Percentiles rank a stretch among this genome's conserved stretches.
These are phyloP conservation scores for Rhizopogon parksii DNA, from an alignment of 1,284 basidiomycete species.

Conservation along the genomic window DNA sequence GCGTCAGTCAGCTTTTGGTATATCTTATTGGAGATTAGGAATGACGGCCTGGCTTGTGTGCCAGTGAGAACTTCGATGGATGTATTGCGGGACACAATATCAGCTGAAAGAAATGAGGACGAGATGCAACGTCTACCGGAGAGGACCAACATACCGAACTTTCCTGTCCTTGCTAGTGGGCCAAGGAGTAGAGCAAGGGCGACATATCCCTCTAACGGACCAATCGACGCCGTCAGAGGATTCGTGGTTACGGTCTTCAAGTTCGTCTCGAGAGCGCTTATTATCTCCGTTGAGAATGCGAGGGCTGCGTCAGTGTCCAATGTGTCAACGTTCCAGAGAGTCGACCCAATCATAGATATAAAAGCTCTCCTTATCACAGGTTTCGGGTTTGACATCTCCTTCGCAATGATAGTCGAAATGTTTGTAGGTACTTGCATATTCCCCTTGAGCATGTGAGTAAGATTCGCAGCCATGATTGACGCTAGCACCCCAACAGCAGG, in stretches of 20 bases:
- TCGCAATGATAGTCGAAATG: constrained; percentile 44
- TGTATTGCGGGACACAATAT: constrained; percentile 33
- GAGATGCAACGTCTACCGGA: constrained; percentile 10
- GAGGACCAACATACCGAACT: constrained; percentile 41
- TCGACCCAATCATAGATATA: constrained; percentile 43
- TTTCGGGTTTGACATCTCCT: constrained; percentile 62
- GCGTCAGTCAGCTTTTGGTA: constrained; percentile 64
- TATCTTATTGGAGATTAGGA: constrained; percentile 81
- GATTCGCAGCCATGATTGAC: constrained; percentile 50
- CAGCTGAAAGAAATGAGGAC: constrained; percentile 16
- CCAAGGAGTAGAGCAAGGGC: constrained; percentile 66
- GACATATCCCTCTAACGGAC: constrained; percentile 80
- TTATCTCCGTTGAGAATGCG: constrained; percentile 46
- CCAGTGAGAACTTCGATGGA: constrained; percentile 39
- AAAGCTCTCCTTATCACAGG: constrained; percentile 45
- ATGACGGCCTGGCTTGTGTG: constrained; percentile 66
- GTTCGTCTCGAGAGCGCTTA: constrained; percentile 60
- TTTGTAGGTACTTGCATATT: constrained; percentile 36
- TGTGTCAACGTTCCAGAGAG: constrained; percentile 35
- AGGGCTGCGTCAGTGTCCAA: constrained; percentile 33
- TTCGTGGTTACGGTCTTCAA: constrained; percentile 61
- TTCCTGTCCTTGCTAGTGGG: constrained; percentile 42
- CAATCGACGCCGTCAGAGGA: constrained; percentile 50
- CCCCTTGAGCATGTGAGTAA: constrained; percentile 44
- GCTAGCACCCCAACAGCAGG: constrained; percentile 50